These are phyloP conservation scores for Fusarium sp. DNA, from an alignment of 2,329 filamentous ascomycete species.

Conservation along the genomic window DNA sequence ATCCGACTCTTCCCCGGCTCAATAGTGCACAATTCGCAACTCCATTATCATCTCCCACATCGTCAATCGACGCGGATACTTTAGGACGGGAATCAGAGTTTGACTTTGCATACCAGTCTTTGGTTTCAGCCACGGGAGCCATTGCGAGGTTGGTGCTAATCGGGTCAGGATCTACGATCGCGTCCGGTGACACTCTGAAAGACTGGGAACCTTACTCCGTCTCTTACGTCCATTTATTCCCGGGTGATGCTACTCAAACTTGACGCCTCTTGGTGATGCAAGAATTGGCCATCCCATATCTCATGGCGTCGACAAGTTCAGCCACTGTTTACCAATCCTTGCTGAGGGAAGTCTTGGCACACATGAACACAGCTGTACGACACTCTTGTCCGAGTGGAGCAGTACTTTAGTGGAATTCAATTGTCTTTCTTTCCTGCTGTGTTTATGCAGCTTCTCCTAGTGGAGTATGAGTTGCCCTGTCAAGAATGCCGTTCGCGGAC, in stretches of 20 bases:
- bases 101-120: slow-evolving; percentile 41
- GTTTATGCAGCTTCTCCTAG: slow-evolving; percentile 18
- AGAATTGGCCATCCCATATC: slow-evolving; percentile 23
- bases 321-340: slow-evolving; percentile 14
- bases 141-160: slow-evolving; percentile 9
- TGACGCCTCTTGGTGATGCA: slow-evolving; percentile 29
- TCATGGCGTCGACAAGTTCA: slow-evolving; percentile 7
- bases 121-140: slow-evolving; percentile 44
- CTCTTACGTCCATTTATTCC: slow-evolving; percentile 19
- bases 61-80: slow-evolving; percentile 19
- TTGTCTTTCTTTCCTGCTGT: slow-evolving; percentile 11
- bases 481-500: slow-evolving; percentile 19
- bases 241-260: slow-evolving; percentile 4
- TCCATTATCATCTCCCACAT: background rate
- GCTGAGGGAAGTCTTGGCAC: slow-evolving; percentile 17
- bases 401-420: slow-evolving; percentile 21
- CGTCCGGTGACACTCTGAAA: slow-evolving; percentile 7
- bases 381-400: slow-evolving; percentile 24
- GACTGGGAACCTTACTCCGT: background rate
- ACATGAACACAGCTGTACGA: slow-evolving; percentile 8
- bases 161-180: slow-evolving; percentile 14
- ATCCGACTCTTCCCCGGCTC: slow-evolving; percentile 13
- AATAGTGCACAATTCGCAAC: slow-evolving; percentile 1
- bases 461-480: background rate
- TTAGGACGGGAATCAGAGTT: slow-evolving; percentile 30